Evolutionary conservation across 306 rosid species (phyloP), one percentile per base, ranked within the genome.

Genomic region (Pachyrhizus erosus): DNA sequence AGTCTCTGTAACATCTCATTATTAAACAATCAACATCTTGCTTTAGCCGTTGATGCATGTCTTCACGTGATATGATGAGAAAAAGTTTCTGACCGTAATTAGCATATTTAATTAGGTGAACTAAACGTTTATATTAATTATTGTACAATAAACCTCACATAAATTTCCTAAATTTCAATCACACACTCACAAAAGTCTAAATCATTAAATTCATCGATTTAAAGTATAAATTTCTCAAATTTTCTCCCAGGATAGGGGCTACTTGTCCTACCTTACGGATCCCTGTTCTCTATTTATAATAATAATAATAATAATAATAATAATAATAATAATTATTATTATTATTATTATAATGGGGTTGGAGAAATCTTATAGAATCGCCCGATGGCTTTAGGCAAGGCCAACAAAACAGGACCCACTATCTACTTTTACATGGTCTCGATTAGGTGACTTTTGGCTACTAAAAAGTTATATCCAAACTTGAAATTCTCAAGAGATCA

Each of bases 371-470:
- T 87, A 75, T 71, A 77, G 79, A 58, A 85, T 86, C 83, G 62
- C 54, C 84, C 79, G 0, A 40, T 48, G 62, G 83, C 54, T 94
- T 86, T 87, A 82, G 93, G 90, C 92, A 86, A 70, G 55, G 54
- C 88, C 93, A 91, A 86, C 88, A 71, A 88, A 85, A 82, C 4
- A 20, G 18, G 89, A 66, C 96, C 99, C 92, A 79, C 89, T 11
- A 24, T 23, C 68, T 24, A 54, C 85, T 69, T 80, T 64, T 46
- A 37, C 52, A 24, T 48, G 43, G 79, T 79, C 69, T 70, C 82
- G 84, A 83, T 89, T 88, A 84, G 45, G 80, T 72, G 33, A 80
- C 86, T 83, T 84, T 86, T 89, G 85, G 88, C 82, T 65, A 0
- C 87, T 89, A 58, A 86, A 90, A 82, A 49, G 83, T 73, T 74